A percentile compares a stretch with the other conserved stretches of the same genome.
phyloP scores from a whole-genome alignment of 176 grass and related monocot genomes.

The Typha latifolia region DNA sequence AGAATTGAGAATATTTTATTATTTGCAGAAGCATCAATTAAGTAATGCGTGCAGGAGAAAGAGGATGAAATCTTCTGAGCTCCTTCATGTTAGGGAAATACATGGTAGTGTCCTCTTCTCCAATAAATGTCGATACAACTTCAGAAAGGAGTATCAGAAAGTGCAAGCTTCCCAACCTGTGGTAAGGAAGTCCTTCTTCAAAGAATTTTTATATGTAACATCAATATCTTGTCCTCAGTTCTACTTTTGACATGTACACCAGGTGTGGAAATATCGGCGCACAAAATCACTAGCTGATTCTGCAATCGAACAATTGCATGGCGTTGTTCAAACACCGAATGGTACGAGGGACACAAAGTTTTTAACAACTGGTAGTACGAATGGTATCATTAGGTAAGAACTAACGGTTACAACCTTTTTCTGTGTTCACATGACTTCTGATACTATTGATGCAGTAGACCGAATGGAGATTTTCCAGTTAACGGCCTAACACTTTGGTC shows the following conservation, averaged over 20 bases:
- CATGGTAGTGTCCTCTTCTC: constrained; percentile 39
- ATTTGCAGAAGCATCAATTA: not conserved
- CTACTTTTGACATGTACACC: constrained; percentile 1
- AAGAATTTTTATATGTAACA: too few relatives aligned
- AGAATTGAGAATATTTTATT: not conserved
- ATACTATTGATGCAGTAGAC: not conserved
- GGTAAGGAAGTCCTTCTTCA: constrained; percentile 16
- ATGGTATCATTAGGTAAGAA: constrained; percentile 44
- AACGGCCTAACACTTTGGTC: too few relatives aligned
- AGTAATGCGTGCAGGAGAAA: constrained; percentile 13
- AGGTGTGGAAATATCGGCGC: constrained; percentile 48
- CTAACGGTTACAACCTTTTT: not conserved
- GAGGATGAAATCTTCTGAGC: constrained; percentile 31
- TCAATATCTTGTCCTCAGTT: not conserved
- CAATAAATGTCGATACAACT: constrained; percentile 28
- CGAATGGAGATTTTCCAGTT: too few relatives aligned
- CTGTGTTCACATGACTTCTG: not conserved
- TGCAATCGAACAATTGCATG: constrained; percentile 34
- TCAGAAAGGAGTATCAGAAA: constrained; percentile 49
- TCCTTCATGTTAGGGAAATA: constrained; percentile 55
- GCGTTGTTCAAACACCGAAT: constrained; percentile 33
- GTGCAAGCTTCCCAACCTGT: constrained; percentile 42
- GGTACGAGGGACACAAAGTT: constrained; percentile 36
- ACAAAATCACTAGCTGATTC: constrained; percentile 29
- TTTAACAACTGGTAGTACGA: constrained; percentile 32